These are phyloP conservation scores for Chaetomiaceae sp. DNA, from an alignment of 2,329 filamentous ascomycete species.

Conservation along the genomic window DNA sequence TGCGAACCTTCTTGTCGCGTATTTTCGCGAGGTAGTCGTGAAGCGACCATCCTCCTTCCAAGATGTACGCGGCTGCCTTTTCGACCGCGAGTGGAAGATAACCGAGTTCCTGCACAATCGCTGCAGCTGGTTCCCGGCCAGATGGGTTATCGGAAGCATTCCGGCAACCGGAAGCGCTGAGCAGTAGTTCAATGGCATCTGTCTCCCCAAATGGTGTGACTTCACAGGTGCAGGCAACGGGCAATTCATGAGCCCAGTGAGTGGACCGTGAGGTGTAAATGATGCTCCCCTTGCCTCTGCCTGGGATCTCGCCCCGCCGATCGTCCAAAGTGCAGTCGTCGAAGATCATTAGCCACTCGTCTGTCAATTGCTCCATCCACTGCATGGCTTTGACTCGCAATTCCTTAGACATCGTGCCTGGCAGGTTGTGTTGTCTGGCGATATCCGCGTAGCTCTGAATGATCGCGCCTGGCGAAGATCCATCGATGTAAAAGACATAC, in stretches of 20 bases:
- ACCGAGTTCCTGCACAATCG: conserved; percentile 21
- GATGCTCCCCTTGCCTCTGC: conserved; percentile 22
- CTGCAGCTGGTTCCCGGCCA: conserved; percentile 1
- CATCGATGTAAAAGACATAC: conserved; percentile 29
- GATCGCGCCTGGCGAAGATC: conserved; percentile 20
- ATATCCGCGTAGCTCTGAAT: conserved; percentile 22
- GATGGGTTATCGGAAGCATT: background rate
- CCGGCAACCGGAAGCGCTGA: conserved; percentile 12
- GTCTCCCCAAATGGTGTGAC: conserved; percentile 12
- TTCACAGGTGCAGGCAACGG: conserved; percentile 1
- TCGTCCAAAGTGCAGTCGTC: conserved; percentile 24
- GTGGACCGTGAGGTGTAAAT: conserved; percentile 26
- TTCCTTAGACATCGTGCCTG: background rate
- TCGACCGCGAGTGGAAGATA: conserved; percentile 28
- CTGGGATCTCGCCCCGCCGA: conserved; percentile 16
- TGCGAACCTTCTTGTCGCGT: conserved; percentile 10
- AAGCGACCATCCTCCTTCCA: conserved; percentile 9
- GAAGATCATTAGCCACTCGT: conserved; percentile 29
- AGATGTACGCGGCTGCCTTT: conserved; percentile 22
- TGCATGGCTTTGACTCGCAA: conserved; percentile 7
- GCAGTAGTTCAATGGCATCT: conserved; percentile 19
- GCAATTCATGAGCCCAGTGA: conserved; percentile 5
- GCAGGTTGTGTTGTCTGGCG: conserved; percentile 11
- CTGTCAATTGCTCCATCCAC: conserved; percentile 16
- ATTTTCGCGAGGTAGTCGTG: conserved; percentile 14